Percentiles rank a stretch among this genome's conserved stretches.
Evolutionary conservation across 306 rosid species (phyloP).

Genomic region (Pachyrhizus erosus): DNA sequence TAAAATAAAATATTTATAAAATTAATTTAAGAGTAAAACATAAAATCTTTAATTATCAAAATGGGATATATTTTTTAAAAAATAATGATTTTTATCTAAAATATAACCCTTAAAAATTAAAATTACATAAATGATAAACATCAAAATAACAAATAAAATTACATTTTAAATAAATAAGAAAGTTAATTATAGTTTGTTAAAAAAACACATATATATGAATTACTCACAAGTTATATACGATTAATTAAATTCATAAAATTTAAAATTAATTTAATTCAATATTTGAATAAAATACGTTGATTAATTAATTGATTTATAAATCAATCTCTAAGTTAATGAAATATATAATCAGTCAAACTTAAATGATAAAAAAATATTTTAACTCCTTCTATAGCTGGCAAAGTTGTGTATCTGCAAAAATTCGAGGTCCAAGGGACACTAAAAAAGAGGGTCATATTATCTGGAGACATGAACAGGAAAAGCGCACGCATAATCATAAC

Average conservation of each 20-base stretch:
- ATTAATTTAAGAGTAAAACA: neutral
- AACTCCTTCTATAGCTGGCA: too few relatives aligned
- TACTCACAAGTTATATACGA: neutral
- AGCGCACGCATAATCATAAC: conserved; percentile 15
- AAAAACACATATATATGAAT: neutral
- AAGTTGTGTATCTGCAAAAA: too few relatives aligned
- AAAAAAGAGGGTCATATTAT: conserved; percentile 20
- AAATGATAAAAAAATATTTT: neutral
- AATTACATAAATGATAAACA: neutral
- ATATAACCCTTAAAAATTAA: neutral
- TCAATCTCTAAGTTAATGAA: neutral
- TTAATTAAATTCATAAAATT: neutral
- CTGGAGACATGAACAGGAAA: conserved; percentile 27
- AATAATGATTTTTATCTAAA: neutral
- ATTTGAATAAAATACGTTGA: neutral
- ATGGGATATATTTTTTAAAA: neutral
- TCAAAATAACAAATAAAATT: neutral
- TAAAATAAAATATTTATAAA: neutral
- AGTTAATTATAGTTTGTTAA: neutral
- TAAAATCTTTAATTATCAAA: neutral
- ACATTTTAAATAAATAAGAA: neutral
- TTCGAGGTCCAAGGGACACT: neutral
- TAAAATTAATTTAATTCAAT: neutral
- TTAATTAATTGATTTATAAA: neutral
- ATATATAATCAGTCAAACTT: neutral